Conservation (phyloP, 2,329 filamentous ascomycete genomes). For the Sarocladium strictum region DNA sequence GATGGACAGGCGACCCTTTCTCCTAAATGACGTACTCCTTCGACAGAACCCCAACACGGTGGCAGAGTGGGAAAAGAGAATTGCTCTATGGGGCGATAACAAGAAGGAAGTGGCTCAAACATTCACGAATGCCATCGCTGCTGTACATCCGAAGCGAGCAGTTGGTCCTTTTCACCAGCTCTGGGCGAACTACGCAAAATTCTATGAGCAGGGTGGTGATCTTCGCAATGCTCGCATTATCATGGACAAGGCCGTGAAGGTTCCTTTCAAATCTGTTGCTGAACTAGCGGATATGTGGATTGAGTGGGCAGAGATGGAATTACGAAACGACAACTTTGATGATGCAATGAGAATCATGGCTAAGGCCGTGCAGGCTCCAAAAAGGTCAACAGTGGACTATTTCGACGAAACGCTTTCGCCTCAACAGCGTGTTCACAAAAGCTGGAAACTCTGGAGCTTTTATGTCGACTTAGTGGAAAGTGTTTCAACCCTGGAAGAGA, state of each 20-base stretch:
- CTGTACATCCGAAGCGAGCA: slow-evolving; percentile 90
- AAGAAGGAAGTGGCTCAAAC: slow-evolving; percentile 86
- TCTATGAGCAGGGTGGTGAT: slow-evolving; percentile 87
- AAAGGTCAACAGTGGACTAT: slow-evolving; percentile 97
- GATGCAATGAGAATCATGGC: slow-evolving; percentile 93
- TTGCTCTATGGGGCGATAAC: slow-evolving; percentile 94
- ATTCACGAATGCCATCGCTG: slow-evolving; percentile 88
- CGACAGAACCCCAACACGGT: slow-evolving; percentile 97
- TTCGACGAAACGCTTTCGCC: slow-evolving; percentile 93
- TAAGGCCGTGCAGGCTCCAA: slow-evolving; percentile 94
- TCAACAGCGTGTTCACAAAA: slow-evolving; percentile 96
- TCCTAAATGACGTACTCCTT: slow-evolving; percentile 91
- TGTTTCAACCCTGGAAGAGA: slow-evolving; percentile 85
- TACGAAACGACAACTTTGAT: slow-evolving; percentile 93
- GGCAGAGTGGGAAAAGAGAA: slow-evolving; percentile 92
- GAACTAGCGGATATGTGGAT: slow-evolving; percentile 98
- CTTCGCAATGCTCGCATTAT: slow-evolving; percentile 81
- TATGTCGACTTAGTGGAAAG: slow-evolving; percentile 97
- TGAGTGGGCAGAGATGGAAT: slow-evolving; percentile 97
- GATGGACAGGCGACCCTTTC: slow-evolving; percentile 93
- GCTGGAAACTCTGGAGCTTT: slow-evolving; percentile 99
- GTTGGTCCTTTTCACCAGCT: slow-evolving; percentile 89
- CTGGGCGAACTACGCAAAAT: slow-evolving; percentile 95
- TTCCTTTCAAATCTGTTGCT: slow-evolving; percentile 94
- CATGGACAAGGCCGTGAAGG: slow-evolving; percentile 96